A percentile compares a stretch with the other conserved stretches of the same genome.
These are phyloP conservation scores for Yamadazyma triangularis DNA, from an alignment of 1,139 yeast genomes.

Conservation along the genomic window DNA sequence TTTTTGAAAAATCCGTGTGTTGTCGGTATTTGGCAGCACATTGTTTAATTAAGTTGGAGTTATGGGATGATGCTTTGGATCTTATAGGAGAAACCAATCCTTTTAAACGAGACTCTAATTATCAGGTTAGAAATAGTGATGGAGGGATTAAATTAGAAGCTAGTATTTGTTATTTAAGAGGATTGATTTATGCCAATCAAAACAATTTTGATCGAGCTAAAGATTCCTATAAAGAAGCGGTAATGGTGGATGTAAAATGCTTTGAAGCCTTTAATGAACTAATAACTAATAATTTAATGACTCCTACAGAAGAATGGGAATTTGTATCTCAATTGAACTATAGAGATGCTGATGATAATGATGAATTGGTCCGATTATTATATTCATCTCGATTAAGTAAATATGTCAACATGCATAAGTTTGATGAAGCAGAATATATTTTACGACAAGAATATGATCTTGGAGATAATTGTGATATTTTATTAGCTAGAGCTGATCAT, in stretches of 20 bases:
- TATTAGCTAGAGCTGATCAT: constrained; percentile 67
- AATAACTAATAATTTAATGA: constrained; percentile 65
- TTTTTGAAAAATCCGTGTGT: constrained; percentile 48
- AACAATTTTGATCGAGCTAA: constrained; percentile 85
- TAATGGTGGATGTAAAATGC: constrained; percentile 83
- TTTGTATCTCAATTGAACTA: constrained; percentile 65
- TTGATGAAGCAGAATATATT: constrained; percentile 62
- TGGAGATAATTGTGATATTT: constrained; percentile 63
- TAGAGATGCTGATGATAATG: constrained; percentile 72
- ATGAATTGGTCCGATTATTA: constrained; percentile 69
- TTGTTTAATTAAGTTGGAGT: constrained; percentile 66
- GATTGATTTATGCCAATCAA: constrained; percentile 76
- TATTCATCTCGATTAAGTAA: constrained; percentile 77
- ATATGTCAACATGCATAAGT: constrained; percentile 56
- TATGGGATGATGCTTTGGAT: constrained; percentile 88
- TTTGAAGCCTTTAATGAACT: constrained; percentile 89
- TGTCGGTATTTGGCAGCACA: constrained; percentile 82
- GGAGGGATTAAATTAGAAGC: constrained; percentile 86
- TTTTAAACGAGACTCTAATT: constrained; percentile 40
- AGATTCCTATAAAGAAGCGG: constrained; percentile 84
- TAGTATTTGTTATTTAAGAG: constrained; percentile 82
- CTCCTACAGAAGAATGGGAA: constrained; percentile 89
- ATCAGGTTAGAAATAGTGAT: constrained; percentile 45
- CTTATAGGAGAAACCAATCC: constrained; percentile 84
- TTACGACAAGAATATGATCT: constrained; percentile 70